Conservation (phyloP, 768 basidiomycete genomes). For the Serendipita sp. region DNA sequence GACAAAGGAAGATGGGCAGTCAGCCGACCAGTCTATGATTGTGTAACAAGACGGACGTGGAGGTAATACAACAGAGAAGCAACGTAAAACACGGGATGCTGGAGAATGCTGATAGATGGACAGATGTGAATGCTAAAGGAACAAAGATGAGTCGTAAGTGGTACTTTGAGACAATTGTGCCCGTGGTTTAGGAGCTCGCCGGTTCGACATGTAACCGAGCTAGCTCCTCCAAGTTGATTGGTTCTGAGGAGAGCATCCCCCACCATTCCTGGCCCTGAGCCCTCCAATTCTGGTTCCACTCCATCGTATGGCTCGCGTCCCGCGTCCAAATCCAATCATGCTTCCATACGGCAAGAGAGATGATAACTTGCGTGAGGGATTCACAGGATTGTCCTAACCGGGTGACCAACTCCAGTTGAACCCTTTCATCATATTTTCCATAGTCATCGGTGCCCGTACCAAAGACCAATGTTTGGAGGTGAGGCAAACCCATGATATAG, state of each 20-base stretch:
- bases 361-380: background rate
- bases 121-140: no score
- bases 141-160: no score
- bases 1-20: no score
- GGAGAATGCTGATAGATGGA: no score
- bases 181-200: no score
- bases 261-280: background rate
- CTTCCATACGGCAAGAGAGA: background rate
- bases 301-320: background rate
- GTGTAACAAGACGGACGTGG: no score
- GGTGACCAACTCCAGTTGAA: background rate
- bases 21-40: no score
- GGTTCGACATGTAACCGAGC: background rate
- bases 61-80: no score
- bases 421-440: background rate
- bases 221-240: background rate
- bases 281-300: background rate
- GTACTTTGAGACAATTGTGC: no score
- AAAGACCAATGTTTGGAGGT: conserved; percentile 3
- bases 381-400: background rate
- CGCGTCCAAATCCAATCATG: conserved; percentile 1
- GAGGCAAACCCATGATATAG: conserved; percentile 1
- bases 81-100: no score
- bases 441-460: conserved; percentile 2
- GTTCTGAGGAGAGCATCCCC: background rate